Evolutionary conservation across 78 protist genomes (phyloP).

Genomic region (Paratrimastix pyriformis): DNA sequence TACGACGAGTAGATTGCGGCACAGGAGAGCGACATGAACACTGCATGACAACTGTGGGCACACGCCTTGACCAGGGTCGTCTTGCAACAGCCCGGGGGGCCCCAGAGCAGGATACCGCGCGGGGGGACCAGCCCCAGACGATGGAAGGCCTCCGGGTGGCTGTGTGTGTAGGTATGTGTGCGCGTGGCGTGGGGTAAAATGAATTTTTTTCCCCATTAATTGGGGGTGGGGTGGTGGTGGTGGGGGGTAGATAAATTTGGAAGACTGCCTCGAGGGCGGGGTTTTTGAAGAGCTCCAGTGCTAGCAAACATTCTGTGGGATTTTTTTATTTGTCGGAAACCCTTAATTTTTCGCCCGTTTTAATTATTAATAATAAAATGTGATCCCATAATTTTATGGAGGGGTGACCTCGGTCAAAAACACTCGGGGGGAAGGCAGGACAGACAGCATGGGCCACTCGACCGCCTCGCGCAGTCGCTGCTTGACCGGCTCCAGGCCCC

Average conservation of each 20-base stretch:
- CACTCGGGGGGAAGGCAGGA: neutral
- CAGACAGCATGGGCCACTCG: too few relatives aligned
- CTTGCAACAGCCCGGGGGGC: constrained; percentile 82
- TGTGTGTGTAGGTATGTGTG: too few relatives aligned
- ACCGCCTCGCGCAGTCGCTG: constrained; percentile 26
- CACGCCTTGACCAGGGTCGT: constrained; percentile 72
- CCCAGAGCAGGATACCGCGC: constrained; percentile 62
- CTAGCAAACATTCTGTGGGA: too few relatives aligned
- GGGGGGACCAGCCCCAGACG: neutral
- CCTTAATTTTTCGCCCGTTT: neutral
- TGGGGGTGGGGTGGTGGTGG: neutral
- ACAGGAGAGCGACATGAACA: constrained; percentile 56
- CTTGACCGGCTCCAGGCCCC: constrained; percentile 54
- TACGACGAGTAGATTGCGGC: constrained; percentile 65
- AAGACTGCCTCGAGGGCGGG: too few relatives aligned
- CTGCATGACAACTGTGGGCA: constrained; percentile 31
- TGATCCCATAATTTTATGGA: neutral
- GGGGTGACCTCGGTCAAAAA: neutral
- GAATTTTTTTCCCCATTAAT: too few relatives aligned
- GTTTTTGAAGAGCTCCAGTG: too few relatives aligned
- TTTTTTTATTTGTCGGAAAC: neutral
- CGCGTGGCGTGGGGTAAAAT: too few relatives aligned
- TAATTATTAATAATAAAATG: neutral
- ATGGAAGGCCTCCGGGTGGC: neutral
- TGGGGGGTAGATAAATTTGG: neutral